Evolutionary conservation across 2,329 filamentous ascomycete genomes (phyloP).

Genomic region (Penicillium sp.): DNA sequence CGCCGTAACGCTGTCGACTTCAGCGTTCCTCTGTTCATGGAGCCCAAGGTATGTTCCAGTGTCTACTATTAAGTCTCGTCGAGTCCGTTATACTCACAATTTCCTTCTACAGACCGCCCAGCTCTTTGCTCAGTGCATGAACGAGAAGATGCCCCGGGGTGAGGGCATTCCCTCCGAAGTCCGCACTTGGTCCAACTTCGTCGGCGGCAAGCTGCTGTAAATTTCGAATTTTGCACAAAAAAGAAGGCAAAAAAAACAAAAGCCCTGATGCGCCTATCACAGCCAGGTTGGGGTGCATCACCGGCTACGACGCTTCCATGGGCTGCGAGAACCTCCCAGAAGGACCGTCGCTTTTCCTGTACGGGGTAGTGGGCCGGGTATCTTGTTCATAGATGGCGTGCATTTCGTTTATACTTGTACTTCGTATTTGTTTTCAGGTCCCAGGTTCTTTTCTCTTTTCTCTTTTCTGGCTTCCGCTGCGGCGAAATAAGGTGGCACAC

Average conservation of each 20-base stretch:
- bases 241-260: constrained; percentile 14
- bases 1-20: constrained; percentile 97
- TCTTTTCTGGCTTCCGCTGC: constrained; percentile 7
- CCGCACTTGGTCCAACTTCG: constrained; percentile 91
- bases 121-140: constrained; percentile 96
- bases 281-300: constrained; percentile 1
- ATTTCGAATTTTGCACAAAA: constrained; percentile 20
- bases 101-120: constrained; percentile 69
- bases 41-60: constrained; percentile 73
- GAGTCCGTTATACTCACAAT: constrained; percentile 28
- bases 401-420: constrained; percentile 20
- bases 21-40: constrained; percentile 96
- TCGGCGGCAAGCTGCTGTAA: constrained; percentile 63
- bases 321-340: background rate
- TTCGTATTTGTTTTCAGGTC: constrained; percentile 11
- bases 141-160: constrained; percentile 82
- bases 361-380: constrained; percentile 28
- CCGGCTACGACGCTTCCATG: background rate
- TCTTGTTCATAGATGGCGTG: constrained; percentile 34
- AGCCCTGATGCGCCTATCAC: background rate
- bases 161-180: constrained; percentile 91
- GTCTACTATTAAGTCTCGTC: constrained; percentile 1
- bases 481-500: constrained; percentile 14
- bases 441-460: constrained; percentile 1
- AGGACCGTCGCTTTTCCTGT: background rate